These are phyloP conservation scores for Clonostachys rosea DNA, from an alignment of 2,329 filamentous ascomycete genomes.

Conservation along the genomic window DNA sequence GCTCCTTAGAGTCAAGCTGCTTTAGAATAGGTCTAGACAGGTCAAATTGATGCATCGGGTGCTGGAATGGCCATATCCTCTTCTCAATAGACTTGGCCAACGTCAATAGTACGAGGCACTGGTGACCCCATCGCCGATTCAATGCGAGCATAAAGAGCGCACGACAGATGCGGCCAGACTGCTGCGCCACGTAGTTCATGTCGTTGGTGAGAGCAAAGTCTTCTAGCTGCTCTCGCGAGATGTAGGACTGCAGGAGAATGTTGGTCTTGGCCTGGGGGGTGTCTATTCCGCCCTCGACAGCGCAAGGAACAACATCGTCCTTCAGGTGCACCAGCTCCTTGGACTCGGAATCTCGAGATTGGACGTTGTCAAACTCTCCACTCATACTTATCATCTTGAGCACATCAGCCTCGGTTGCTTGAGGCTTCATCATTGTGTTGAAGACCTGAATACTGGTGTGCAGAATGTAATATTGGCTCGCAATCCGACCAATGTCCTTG, in stretches of 20 bases:
- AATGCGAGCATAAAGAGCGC: slow-evolving; percentile 97
- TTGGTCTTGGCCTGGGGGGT: slow-evolving; percentile 89
- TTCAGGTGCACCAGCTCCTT: slow-evolving; percentile 77
- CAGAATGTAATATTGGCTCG: slow-evolving; percentile 93
- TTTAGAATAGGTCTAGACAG: slow-evolving; percentile 77
- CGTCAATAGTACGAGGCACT: slow-evolving; percentile 86
- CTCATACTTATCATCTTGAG: slow-evolving; percentile 97
- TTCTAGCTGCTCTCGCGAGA: slow-evolving; percentile 80
- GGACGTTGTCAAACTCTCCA: slow-evolving; percentile 96
- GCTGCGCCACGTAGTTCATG: slow-evolving; percentile 91
- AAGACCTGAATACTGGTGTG: slow-evolving; percentile 94
- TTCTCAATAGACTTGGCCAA: slow-evolving; percentile 97
- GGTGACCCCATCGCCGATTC: slow-evolving; percentile 91
- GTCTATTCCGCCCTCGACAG: slow-evolving; percentile 69
- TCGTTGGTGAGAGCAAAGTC: slow-evolving; percentile 94
- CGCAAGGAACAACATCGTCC: slow-evolving; percentile 68
- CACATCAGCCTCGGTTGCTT: slow-evolving; percentile 84
- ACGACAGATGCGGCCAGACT: slow-evolving; percentile 88
- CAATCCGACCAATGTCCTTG: slow-evolving; percentile 94
- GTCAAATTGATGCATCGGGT: slow-evolving; percentile 94
- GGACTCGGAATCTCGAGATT: slow-evolving; percentile 83
- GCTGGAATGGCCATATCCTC: slow-evolving; percentile 90
- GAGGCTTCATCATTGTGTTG: slow-evolving; percentile 87
- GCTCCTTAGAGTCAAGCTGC: slow-evolving; percentile 78
- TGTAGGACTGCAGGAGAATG: slow-evolving; percentile 89